These are phyloP conservation scores for Mortierella sp. DNA, from an alignment of 371 early-diverging fungal species.

Conservation along the genomic window DNA sequence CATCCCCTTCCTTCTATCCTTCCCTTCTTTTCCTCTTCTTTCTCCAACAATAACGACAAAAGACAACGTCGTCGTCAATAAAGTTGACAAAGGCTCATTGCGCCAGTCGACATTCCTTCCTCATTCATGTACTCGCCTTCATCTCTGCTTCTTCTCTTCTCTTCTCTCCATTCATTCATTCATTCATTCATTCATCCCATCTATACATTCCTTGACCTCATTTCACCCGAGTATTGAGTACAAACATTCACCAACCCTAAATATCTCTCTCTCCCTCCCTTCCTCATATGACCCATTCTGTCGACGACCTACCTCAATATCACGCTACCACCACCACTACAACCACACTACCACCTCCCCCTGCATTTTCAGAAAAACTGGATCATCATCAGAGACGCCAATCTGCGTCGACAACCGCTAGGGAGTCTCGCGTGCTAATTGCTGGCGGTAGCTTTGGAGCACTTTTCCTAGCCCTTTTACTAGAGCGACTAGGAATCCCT, in stretches of 20 bases:
- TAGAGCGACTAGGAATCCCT: conserved; percentile 18
- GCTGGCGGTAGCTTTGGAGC: conserved; percentile 16
- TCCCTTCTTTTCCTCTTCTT: neutral
- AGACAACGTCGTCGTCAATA: neutral
- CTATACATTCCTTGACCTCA: too few species aligned
- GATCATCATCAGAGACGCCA: neutral
- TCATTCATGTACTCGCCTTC: neutral
- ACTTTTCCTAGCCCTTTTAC: conserved; percentile 15
- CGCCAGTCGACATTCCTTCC: neutral
- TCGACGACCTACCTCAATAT: neutral
- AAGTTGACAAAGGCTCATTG: too few species aligned
- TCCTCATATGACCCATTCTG: neutral
- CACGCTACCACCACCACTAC: neutral
- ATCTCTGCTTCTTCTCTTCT: neutral
- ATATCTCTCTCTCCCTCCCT: neutral
- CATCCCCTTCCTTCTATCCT: too few species aligned
- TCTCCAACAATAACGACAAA: too few species aligned
- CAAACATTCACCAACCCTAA: neutral
- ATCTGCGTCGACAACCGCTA: neutral
- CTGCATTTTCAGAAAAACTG: neutral
- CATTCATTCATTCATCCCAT: neutral
- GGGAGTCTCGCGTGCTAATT: conserved; percentile 18
- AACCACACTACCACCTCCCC: neutral
- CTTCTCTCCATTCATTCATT: neutral
- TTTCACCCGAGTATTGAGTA: too few species aligned